These are phyloP conservation scores for Luffa aegyptiaca DNA, from an alignment of 306 rosid species.

Conservation along the genomic window DNA sequence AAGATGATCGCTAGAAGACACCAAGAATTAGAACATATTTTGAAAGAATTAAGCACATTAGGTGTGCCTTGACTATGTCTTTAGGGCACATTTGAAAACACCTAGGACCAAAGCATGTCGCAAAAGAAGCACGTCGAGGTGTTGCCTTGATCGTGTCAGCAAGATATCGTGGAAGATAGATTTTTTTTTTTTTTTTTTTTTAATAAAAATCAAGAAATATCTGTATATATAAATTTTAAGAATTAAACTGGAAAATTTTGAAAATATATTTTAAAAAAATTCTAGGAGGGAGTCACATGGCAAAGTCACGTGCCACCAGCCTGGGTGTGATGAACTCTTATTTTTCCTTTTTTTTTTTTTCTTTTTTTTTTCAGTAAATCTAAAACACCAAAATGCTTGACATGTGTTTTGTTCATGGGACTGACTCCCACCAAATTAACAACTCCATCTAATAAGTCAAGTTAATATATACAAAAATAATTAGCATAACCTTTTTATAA, in stretches of 20 bases:
- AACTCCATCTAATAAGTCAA: neutral
- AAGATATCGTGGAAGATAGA: no score
- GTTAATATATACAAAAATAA: neutral
- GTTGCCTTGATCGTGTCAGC: neutral
- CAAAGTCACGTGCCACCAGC: conserved; percentile 7
- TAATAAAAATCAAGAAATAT: neutral
- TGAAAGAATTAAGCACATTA: neutral
- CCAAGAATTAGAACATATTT: neutral
- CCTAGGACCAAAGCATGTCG: neutral
- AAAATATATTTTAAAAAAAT: neutral
- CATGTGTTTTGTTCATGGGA: neutral
- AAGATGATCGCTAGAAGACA: neutral
- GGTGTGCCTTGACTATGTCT: neutral
- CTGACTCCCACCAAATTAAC: conserved; percentile 10
- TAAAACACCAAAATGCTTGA: neutral
- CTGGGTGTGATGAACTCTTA: neutral
- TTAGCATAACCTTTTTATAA: neutral
- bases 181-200: no score
- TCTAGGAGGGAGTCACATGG: neutral
- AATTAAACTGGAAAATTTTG: neutral
- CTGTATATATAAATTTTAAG: neutral
- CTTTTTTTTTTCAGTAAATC: neutral
- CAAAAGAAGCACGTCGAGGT: no score
- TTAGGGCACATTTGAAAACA: no score
- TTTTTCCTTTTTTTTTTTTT: neutral